Conservation (phyloP, 352 stramenopile species). For the Globisporangium cystogenes region DNA sequence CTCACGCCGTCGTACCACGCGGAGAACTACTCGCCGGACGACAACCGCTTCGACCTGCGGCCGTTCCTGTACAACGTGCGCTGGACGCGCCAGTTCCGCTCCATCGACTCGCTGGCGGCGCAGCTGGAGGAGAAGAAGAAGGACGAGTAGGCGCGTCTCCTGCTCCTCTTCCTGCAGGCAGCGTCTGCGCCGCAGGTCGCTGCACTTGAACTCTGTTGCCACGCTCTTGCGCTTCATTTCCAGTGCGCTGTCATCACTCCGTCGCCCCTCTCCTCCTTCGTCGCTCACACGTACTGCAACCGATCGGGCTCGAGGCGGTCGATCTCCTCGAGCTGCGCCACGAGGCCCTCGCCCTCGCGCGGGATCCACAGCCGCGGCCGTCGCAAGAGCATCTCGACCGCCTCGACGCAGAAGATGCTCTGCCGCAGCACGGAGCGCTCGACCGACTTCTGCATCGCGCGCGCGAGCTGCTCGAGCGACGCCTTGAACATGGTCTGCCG, state of each 20-base stretch:
- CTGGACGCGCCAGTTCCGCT: conserved; percentile 95
- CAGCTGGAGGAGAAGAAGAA: conserved; percentile 47
- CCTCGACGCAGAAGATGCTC: conserved; percentile 29
- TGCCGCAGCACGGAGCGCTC: conserved; percentile 25
- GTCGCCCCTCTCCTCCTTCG: not conserved
- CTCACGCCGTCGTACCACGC: conserved; percentile 98
- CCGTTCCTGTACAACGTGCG: conserved; percentile 97
- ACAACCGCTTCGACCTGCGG: conserved; percentile 98
- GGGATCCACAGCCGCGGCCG: conserved; percentile 39
- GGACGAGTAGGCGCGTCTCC: not conserved
- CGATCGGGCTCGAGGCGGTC: conserved; percentile 31
- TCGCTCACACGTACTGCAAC: conserved; percentile 8
- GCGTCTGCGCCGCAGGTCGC: no score
- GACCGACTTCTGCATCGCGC: conserved; percentile 14
- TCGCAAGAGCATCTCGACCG: conserved; percentile 23
- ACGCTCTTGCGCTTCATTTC: not conserved
- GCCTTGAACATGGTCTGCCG: conserved; percentile 31
- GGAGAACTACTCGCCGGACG: conserved; percentile 98
- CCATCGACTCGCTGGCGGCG: conserved; percentile 90
- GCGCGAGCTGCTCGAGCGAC: conserved; percentile 21
- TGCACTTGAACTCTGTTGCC: no score
- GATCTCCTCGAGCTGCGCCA: conserved; percentile 27
- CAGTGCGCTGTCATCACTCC: not conserved
- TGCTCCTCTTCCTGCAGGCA: no score
- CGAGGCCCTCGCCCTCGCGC: conserved; percentile 24